Percentiles rank a stretch among this genome's conserved stretches.
Evolutionary conservation across 2,329 filamentous ascomycete genomes (phyloP).

Genomic region (Cladosporium halotolerans): DNA sequence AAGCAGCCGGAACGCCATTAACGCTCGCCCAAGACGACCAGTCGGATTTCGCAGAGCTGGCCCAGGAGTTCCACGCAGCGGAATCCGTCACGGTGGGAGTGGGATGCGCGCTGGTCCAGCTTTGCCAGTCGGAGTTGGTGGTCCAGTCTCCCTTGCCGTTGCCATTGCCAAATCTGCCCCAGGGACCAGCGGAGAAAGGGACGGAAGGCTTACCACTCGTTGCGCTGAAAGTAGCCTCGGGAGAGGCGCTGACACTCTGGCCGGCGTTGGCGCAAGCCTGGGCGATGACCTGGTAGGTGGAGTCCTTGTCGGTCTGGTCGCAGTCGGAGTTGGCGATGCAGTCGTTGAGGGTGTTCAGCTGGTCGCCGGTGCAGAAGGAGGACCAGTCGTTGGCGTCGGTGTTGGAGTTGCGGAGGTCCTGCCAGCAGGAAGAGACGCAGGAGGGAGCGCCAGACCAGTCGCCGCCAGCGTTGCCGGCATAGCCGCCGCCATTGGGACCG

Average conservation of each 20-base stretch:
- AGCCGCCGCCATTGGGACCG: not conserved
- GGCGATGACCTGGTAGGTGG: slow-evolving; percentile 22
- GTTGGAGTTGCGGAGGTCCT: slow-evolving; percentile 11
- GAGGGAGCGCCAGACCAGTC: slow-evolving; percentile 3
- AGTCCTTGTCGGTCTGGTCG: slow-evolving; percentile 20
- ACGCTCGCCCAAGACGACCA: slow-evolving; percentile 19
- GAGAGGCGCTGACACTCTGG: slow-evolving; percentile 18
- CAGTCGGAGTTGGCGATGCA: slow-evolving; percentile 21
- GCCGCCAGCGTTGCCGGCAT: not conserved
- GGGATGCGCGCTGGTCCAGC: slow-evolving; percentile 8
- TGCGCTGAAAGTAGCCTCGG: slow-evolving; percentile 21
- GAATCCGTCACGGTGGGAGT: slow-evolving; percentile 5
- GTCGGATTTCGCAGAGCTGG: slow-evolving; percentile 14
- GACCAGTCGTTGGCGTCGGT: slow-evolving; percentile 14
- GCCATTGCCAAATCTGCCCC: not conserved
- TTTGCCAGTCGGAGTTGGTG: slow-evolving; percentile 8
- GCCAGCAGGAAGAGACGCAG: slow-evolving; percentile 12
- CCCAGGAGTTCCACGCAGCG: slow-evolving; percentile 8
- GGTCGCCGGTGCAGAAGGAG: slow-evolving; percentile 19
- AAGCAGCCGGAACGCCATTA: slow-evolving; percentile 12
- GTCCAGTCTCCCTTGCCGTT: slow-evolving; percentile 2
- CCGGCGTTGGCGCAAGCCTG: slow-evolving; percentile 26
- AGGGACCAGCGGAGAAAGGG: slow-evolving; percentile 6
- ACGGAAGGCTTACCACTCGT: slow-evolving; percentile 18
- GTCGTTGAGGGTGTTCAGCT: slow-evolving; percentile 18